Conservation (phyloP, 2,329 filamentous ascomycete species). For the Pseudogymnoascus sp. region DNA sequence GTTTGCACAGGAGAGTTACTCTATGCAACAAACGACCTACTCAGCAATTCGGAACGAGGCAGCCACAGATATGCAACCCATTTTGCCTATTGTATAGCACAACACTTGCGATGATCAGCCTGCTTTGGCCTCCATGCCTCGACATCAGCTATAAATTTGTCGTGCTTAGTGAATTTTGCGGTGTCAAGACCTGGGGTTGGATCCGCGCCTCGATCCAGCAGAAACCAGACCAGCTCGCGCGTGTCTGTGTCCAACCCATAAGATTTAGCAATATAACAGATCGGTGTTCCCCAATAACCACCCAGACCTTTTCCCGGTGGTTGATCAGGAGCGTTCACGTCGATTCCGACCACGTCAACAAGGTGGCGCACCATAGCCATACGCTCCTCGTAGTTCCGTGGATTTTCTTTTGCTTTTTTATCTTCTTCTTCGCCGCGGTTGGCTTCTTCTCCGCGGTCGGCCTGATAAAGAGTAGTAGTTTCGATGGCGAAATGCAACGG, state of each 20-base stretch:
- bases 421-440: not conserved
- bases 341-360: constrained; percentile 9
- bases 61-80: too few relatives aligned
- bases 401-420: not conserved
- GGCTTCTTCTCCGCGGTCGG: not conserved
- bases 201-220: constrained; percentile 13
- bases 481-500: constrained; percentile 2
- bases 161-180: not conserved
- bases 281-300: constrained; percentile 3
- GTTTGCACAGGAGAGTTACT: not conserved
- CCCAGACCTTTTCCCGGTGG: not conserved
- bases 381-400: constrained; percentile 9
- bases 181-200: not conserved
- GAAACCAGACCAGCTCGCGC: constrained; percentile 9
- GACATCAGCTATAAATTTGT: not conserved
- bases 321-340: constrained; percentile 8
- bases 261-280: constrained; percentile 8
- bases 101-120: not conserved
- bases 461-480: not conserved
- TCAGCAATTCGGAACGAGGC: too few relatives aligned
- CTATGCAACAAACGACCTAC: not conserved
- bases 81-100: not conserved
- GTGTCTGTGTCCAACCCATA: not conserved
- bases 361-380: constrained; percentile 13
- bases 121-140: not conserved